phyloP scores from a whole-genome alignment of 2,329 filamentous ascomycete genomes.

The Botrytis cinerea region DNA sequence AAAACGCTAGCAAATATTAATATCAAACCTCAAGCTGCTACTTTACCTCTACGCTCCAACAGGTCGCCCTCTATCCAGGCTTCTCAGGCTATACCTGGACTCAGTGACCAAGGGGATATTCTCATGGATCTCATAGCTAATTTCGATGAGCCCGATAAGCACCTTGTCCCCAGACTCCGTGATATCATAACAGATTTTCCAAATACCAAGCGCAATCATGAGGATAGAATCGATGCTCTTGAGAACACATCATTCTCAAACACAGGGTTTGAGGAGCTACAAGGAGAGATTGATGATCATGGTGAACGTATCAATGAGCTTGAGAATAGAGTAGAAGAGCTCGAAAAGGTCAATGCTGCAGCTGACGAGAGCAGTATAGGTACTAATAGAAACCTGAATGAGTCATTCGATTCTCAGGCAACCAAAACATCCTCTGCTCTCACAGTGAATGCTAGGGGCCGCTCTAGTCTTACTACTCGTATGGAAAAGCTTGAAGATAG shows the following conservation, averaged over 20 bases:
- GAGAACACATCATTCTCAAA: constrained; percentile 71
- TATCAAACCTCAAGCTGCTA: constrained; percentile 21
- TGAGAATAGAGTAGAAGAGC: constrained; percentile 62
- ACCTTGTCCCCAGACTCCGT: constrained; percentile 33
- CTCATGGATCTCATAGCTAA: constrained; percentile 9
- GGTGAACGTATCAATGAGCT: constrained; percentile 70
- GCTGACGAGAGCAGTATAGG: constrained; percentile 36
- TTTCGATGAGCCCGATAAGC: constrained; percentile 25
- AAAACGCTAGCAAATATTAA: constrained; percentile 27
- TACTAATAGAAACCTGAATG: constrained; percentile 30
- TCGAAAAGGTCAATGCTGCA: constrained; percentile 57
- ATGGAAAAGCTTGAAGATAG: constrained; percentile 50
- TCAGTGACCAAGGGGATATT: neutral
- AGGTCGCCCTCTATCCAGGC: neutral
- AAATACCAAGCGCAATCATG: constrained; percentile 47
- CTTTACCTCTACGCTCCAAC: constrained; percentile 22
- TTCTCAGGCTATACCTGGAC: neutral
- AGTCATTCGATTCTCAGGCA: constrained; percentile 39
- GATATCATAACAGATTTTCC: constrained; percentile 35
- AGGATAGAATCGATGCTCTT: constrained; percentile 65
- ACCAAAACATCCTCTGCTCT: constrained; percentile 45
- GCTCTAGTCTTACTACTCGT: constrained; percentile 45
- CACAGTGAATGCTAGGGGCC: constrained; percentile 42
- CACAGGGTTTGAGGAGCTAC: constrained; percentile 66
- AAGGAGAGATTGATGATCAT: constrained; percentile 65